Conservation (phyloP, 2,329 filamentous ascomycete species). For the Chrysoporthe deuterocubensis region DNA sequence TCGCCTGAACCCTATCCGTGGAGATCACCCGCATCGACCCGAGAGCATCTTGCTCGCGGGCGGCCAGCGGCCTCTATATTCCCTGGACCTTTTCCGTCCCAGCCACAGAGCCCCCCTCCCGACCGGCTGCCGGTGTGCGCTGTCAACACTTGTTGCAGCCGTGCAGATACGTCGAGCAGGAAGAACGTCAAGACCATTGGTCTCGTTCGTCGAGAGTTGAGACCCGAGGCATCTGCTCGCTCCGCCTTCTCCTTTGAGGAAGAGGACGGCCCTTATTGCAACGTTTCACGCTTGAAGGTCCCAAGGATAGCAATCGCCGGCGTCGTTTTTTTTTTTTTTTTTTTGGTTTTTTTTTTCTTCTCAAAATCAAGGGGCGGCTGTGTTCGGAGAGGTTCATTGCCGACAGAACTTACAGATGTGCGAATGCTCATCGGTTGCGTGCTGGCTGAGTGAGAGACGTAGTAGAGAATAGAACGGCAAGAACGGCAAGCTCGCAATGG, state of each 20-base stretch:
- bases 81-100: not conserved
- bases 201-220: not conserved
- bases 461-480: not conserved
- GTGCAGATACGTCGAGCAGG: not conserved
- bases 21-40: not conserved
- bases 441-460: not conserved
- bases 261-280: not conserved
- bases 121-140: not conserved
- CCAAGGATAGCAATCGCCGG: not conserved
- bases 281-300: not conserved
- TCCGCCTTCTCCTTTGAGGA: not conserved
- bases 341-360: too few species aligned
- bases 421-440: not conserved
- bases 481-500: not conserved
- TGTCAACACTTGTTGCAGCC: not conserved
- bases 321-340: not conserved
- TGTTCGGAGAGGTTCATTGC: not conserved
- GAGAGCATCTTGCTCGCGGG: not conserved
- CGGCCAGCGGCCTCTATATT: not conserved
- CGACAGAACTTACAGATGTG: not conserved
- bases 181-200: not conserved
- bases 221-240: not conserved
- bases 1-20: not conserved
- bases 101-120: not conserved
- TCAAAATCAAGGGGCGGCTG: too few species aligned